These are phyloP conservation scores for Lactarius akahatsu DNA, from an alignment of 768 basidiomycete species.

Conservation along the genomic window DNA sequence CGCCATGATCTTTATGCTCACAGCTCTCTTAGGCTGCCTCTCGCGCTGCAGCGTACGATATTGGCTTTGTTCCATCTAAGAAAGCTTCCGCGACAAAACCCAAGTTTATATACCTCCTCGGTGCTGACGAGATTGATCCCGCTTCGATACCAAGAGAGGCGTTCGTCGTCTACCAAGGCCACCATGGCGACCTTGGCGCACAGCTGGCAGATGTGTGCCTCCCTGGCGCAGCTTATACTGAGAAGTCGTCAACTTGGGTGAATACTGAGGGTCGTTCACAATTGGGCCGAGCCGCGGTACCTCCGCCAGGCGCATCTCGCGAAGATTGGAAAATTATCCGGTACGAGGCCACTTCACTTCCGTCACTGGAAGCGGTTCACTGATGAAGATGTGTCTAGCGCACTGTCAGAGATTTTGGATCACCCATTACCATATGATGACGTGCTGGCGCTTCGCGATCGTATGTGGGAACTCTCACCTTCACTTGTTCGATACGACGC, in stretches of 20 bases:
- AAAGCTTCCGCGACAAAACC: conserved; percentile 72
- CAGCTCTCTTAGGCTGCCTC: conserved; percentile 67
- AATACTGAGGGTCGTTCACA: conserved; percentile 96
- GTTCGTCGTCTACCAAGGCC: conserved; percentile 98
- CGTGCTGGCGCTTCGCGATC: conserved; percentile 75
- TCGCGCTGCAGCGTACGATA: conserved; percentile 89
- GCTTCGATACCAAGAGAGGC: conserved; percentile 85
- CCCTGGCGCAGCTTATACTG: conserved; percentile 92
- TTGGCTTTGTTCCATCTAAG: conserved; percentile 88
- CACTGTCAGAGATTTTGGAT: conserved; percentile 86
- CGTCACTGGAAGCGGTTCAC: not conserved
- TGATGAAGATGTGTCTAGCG: conserved; percentile 46
- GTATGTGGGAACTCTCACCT: conserved; percentile 97
- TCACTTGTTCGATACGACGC: conserved; percentile 82
- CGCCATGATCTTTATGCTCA: conserved; percentile 12
- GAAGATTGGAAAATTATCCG: conserved; percentile 99
- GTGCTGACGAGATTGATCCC: conserved; percentile 92
- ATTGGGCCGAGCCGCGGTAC: conserved; percentile 86
- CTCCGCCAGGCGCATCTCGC: conserved; percentile 89
- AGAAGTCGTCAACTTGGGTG: conserved; percentile 88
- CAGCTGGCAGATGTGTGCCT: conserved; percentile 96
- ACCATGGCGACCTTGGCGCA: conserved; percentile 96
- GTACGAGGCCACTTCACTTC: conserved; percentile 40
- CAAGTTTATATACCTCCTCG: conserved; percentile 96
- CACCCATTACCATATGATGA: conserved; percentile 86